Conservation (phyloP, 2,329 filamentous ascomycete species). For the Pseudogymnoascus sp. region DNA sequence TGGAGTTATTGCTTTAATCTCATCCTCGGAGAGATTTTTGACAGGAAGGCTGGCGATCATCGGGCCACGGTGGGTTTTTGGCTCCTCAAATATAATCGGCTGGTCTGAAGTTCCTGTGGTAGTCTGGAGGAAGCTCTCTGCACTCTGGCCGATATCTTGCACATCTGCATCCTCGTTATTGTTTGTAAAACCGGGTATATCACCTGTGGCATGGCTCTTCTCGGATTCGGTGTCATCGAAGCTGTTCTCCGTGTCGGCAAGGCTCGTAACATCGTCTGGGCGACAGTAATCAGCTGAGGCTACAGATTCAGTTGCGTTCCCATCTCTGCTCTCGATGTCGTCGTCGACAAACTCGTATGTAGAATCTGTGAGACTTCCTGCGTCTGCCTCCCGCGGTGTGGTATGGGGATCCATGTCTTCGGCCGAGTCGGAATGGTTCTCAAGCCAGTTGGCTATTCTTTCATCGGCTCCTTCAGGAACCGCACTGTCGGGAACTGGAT, state of each 20-base stretch:
- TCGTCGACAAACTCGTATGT: slow-evolving; percentile 30
- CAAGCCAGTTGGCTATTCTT: slow-evolving; percentile 24
- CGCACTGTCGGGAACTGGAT: slow-evolving; percentile 15
- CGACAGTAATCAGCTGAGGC: slow-evolving; percentile 28
- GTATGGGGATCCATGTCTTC: slow-evolving; percentile 16
- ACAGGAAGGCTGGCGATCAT: slow-evolving; percentile 23
- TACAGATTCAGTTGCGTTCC: slow-evolving; percentile 27
- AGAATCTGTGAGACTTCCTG: slow-evolving; percentile 25
- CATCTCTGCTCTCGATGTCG: slow-evolving; percentile 27
- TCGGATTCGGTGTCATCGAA: slow-evolving; percentile 27
- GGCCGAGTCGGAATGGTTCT: slow-evolving; percentile 18
- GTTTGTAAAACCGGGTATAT: slow-evolving; percentile 17
- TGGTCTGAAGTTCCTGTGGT: slow-evolving; percentile 22
- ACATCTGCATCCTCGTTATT: slow-evolving; percentile 22
- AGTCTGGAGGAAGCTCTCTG: slow-evolving; percentile 22
- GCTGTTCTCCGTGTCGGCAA: slow-evolving; percentile 28
- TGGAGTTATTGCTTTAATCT: slow-evolving; percentile 25
- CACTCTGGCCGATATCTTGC: slow-evolving; percentile 25
- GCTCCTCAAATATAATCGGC: slow-evolving; percentile 41
- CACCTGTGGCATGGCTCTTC: slow-evolving; percentile 12
- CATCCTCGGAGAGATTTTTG: slow-evolving; percentile 34
- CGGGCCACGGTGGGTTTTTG: slow-evolving; percentile 25
- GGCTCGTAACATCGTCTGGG: slow-evolving; percentile 28
- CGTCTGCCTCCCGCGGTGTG: slow-evolving; percentile 23
- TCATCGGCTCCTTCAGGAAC: slow-evolving; percentile 15